Base-by-base conservation (phyloP, 2,329 filamentous ascomycete genomes). In the Colletotrichum karsti region DNA sequence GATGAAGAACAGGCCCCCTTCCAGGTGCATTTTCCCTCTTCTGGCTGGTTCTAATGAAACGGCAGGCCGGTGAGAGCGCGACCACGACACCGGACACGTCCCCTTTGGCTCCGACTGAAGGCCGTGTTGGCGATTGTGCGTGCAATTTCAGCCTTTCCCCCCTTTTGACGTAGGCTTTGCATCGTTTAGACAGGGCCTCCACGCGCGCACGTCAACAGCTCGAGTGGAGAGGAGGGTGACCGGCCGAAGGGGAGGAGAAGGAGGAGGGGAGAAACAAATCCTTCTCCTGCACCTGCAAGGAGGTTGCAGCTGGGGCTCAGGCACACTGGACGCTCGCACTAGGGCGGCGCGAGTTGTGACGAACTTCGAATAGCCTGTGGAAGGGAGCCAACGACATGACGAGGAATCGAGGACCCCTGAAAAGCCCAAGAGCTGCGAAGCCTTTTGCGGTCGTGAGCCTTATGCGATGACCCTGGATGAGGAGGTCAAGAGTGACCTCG, bases 21-120 rank as follows among this genome's bases (percentile, higher is more conserved):
- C 46, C 46, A 67, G 54, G 60, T 37, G 58, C 39, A 30, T 53
- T 64, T 64, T 58, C 37, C 53, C 60, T 57, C 51, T 64, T 64
- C 24, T 42, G 64, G 55, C 24, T 64, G 60, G 64, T 64, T 67
- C 48, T 64, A 58, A 67, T 67, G 60, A 67, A 64, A 67, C 44
- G 60, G 46, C 60, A 64, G 60, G 37, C 64, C 53, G 64, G 59
- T 46, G 59, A 53, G 63, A 35, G 64, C 22, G 51, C 59, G 42
- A 57, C 35, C 30, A 42, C 53, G 33, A 42, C 46, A 39, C 58
- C 42, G 20, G 18, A 50, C 24, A 50, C 24, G 24, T 50, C 24
- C 46, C 30, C 30, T 44, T 7, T 24, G 41, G 22, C 42, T 18
- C 22, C 20, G 10, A 57, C 35, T 39, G 63, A 30, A 39, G 59